Conservation (phyloP, 1,284 basidiomycete species). For the Acaromyces ingoldii region DNA sequence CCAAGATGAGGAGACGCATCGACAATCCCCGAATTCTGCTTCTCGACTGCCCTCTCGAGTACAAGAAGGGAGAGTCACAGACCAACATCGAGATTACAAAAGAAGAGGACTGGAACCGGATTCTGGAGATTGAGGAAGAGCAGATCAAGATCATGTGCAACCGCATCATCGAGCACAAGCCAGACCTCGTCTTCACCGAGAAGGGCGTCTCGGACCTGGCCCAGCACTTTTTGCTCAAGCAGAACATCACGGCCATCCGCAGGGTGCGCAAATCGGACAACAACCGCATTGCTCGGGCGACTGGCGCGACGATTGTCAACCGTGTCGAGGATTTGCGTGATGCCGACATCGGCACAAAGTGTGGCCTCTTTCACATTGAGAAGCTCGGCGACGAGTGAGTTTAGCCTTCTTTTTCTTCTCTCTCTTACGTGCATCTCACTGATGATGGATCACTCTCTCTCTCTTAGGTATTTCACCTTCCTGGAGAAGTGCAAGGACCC, state of each 20-base stretch:
- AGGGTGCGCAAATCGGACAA: constrained; percentile 97
- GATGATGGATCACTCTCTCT: not conserved
- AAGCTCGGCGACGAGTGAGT: constrained; percentile 93
- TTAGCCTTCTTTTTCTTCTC: not conserved
- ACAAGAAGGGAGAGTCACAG: constrained; percentile 98
- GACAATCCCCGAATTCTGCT: constrained; percentile 82
- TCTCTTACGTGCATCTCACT: not conserved
- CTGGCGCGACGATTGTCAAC: constrained; percentile 95
- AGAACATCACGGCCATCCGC: constrained; percentile 84
- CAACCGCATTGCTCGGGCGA: constrained; percentile 92
- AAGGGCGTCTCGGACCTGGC: constrained; percentile 85
- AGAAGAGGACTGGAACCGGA: constrained; percentile 86
- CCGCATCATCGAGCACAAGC: constrained; percentile 86
- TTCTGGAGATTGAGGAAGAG: constrained; percentile 94
- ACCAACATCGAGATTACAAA: constrained; percentile 98
- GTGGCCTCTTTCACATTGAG: constrained; percentile 91
- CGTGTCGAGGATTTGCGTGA: constrained; percentile 91
- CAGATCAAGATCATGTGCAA: constrained; percentile 87
- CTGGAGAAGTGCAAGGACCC: constrained; percentile 84
- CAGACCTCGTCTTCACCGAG: constrained; percentile 91
- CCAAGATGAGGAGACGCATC: constrained; percentile 89
- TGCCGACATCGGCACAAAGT: constrained; percentile 81
- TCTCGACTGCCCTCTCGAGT: constrained; percentile 93
- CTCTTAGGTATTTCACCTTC: constrained; percentile 84
- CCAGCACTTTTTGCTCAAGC: constrained; percentile 83